Conservation (phyloP, 2,329 filamentous ascomycete species). For the Phialophora chinensis region DNA sequence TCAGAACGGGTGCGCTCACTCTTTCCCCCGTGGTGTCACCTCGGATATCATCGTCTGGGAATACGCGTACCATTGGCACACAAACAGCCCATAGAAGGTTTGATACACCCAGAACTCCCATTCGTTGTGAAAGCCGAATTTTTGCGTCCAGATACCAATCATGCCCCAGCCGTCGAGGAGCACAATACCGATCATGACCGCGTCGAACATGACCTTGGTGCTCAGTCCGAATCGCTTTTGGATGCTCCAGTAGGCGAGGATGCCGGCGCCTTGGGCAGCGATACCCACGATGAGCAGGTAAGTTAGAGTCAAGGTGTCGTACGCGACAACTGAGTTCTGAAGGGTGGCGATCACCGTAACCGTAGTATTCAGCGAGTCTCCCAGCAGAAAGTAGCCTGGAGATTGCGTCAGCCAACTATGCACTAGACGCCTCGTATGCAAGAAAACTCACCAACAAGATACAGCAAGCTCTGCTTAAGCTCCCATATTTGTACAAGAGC, state of each 20-base stretch:
- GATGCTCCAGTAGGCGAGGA: constrained; percentile 66
- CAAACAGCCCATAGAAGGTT: constrained; percentile 68
- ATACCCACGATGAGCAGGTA: constrained; percentile 72
- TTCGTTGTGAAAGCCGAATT: constrained; percentile 59
- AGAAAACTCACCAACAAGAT: constrained; percentile 60
- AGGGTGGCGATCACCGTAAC: constrained; percentile 70
- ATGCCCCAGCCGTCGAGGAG: constrained; percentile 65
- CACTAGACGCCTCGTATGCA: neutral
- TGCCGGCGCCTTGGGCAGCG: constrained; percentile 66
- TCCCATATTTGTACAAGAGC: constrained; percentile 67
- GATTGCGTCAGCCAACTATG: neutral
- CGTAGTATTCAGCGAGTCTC: constrained; percentile 73
- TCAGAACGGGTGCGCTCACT: constrained; percentile 43
- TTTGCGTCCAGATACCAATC: constrained; percentile 63
- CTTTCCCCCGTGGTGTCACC: constrained; percentile 70
- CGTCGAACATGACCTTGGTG: constrained; percentile 73
- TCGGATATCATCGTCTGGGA: constrained; percentile 74
- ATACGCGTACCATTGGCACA: constrained; percentile 71
- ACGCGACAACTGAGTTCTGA: constrained; percentile 69
- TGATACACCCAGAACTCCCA: constrained; percentile 62
- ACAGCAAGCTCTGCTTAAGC: constrained; percentile 69
- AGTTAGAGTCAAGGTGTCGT: constrained; percentile 68
- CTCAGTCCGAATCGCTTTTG: constrained; percentile 65
- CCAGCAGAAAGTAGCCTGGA: constrained; percentile 67
- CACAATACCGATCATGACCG: constrained; percentile 66